Base-by-base conservation (phyloP, 2,329 filamentous ascomycete genomes). In the Colletotrichum spinosum region DNA sequence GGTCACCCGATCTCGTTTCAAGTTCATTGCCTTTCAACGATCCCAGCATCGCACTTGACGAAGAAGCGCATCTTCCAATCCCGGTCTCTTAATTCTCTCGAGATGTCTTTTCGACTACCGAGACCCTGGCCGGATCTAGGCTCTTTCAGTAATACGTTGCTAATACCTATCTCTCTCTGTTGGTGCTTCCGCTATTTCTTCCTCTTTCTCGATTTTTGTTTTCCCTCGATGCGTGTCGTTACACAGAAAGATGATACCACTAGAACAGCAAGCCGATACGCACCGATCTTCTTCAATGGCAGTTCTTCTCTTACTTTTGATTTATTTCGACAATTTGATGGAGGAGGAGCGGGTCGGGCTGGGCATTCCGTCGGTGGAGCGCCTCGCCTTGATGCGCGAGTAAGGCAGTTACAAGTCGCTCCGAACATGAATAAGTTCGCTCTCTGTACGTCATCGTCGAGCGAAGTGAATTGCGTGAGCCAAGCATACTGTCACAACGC, bases 211-310 rank as follows among this genome's bases (percentile, higher is more conserved):
- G 48, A 57, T 51, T 37, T 45, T 55, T 52, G 37, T 45, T 44
- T 37, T 44, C 60, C 62, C 68, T 63, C 48, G 35, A 63, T 63
- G 67, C 60, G 53, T 58, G 58, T 69, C 55, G 41, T 68, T 60
- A 53, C 45, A 53, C 67, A 55, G 44, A 60, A 25, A 67, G 62
- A 69, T 69, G 67, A 69, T 69, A 69, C 68, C 68, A 69, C 58
- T 69, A 69, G 68, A 69, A 65, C 57, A 68, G 60, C 55, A 59
- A 65, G 64, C 53, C 64, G 54, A 55, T 42, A 65, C 34, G 59
- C 60, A 65, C 64, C 25, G 25, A 55, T 54, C 51, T 37, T 54
- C 46, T 54, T 44, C 53, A 64, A 65, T 51, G 49, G 49, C 60
- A 55, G 54, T 50, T 58, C 35, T 12, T 44, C n/a, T 13, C 37